A percentile compares a stretch with the other conserved stretches of the same genome.
phyloP scores from a whole-genome alignment of 257 asterid genomes.

The Marsdenia floribunda region DNA sequence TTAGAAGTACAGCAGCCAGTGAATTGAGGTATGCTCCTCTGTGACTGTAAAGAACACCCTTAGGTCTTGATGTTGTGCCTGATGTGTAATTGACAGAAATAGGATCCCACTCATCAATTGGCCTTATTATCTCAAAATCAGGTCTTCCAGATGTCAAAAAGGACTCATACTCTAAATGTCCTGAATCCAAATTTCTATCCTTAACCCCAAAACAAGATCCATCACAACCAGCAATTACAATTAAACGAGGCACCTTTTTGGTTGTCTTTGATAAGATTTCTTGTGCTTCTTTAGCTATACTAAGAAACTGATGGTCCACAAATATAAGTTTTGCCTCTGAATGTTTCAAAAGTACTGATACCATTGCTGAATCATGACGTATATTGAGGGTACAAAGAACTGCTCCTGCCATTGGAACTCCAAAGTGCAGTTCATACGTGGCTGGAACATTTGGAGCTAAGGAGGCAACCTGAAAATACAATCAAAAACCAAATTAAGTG shows the following conservation, averaged over 20 bases:
- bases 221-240: conserved; percentile 16
- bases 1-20: conserved; percentile 22
- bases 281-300: conserved; percentile 22
- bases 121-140: conserved; percentile 27
- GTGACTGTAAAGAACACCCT: conserved; percentile 33
- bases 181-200: background rate
- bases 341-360: conserved; percentile 20
- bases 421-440: conserved; percentile 36
- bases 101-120: conserved; percentile 29
- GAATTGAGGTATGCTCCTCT: conserved; percentile 40
- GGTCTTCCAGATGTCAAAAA: conserved; percentile 22
- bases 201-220: background rate
- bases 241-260: conserved; percentile 12
- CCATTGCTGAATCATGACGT: conserved; percentile 31
- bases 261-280: conserved; percentile 16
- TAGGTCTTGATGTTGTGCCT: conserved; percentile 36
- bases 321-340: conserved; percentile 29
- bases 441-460: conserved; percentile 34
- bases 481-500: background rate
- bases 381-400: conserved; percentile 30
- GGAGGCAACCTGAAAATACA: conserved; percentile 26
- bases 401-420: conserved; percentile 37
- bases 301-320: conserved; percentile 25
- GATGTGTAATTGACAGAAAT: conserved; percentile 35
- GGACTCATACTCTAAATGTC: conserved; percentile 21